Evolutionary conservation across 2,329 filamentous ascomycete species (phyloP).

Genomic region (Epichloe uncinata): DNA sequence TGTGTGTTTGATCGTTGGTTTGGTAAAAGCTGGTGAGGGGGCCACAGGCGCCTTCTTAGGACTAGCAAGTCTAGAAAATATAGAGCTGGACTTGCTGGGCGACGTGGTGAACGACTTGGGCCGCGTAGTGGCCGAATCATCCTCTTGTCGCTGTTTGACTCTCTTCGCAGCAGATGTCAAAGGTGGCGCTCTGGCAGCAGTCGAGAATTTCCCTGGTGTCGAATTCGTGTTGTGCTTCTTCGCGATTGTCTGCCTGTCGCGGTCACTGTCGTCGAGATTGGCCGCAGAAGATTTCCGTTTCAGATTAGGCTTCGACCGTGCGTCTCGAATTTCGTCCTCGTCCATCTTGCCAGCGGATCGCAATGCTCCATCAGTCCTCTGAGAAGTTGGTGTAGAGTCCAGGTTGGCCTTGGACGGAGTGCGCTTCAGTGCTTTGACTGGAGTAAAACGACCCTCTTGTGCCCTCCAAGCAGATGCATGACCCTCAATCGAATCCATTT

Average conservation of each 20-base stretch:
- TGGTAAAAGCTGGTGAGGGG: conserved; percentile 42
- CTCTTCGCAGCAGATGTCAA: conserved; percentile 47
- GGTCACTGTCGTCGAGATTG: conserved; percentile 18
- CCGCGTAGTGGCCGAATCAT: conserved; percentile 56
- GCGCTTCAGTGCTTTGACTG: conserved; percentile 26
- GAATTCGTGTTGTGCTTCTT: conserved; percentile 15
- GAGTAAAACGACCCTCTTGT: conserved; percentile 38
- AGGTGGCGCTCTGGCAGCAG: conserved; percentile 1
- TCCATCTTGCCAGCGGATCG: conserved; percentile 45
- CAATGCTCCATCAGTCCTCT: conserved; percentile 32
- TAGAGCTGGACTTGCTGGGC: conserved; percentile 29
- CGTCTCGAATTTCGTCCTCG: conserved; percentile 44
- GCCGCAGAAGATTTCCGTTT: conserved; percentile 21
- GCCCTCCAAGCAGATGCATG: conserved; percentile 69
- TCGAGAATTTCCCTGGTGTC: conserved; percentile 8
- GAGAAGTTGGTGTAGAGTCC: conserved; percentile 21
- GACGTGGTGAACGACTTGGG: conserved; percentile 37
- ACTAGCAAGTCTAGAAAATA: conserved; percentile 50
- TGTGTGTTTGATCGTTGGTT: conserved; percentile 15
- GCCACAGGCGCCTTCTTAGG: conserved; percentile 51
- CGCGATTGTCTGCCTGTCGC: conserved; percentile 3
- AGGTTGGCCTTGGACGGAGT: conserved; percentile 33
- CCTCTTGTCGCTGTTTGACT: conserved; percentile 49
- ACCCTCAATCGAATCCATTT: conserved; percentile 91
- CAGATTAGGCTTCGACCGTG: conserved; percentile 20